Base-by-base conservation (phyloP, 1,284 basidiomycete species). In the Vanrija sp. region DNA sequence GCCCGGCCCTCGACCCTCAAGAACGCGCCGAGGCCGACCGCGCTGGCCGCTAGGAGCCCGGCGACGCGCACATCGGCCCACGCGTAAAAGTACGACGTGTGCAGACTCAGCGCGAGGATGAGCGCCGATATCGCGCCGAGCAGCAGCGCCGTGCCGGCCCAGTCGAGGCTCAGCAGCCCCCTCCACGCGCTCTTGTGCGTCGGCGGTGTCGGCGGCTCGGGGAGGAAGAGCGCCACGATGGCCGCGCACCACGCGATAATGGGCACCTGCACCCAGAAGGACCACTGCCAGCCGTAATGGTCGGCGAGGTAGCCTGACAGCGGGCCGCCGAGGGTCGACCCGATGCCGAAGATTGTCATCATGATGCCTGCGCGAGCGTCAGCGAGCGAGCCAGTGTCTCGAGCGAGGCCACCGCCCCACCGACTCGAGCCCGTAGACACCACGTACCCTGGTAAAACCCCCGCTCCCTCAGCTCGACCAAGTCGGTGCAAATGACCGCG, bases 61-160 rank as follows among this genome's bases (percentile, higher is more conserved):
- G 79, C 84, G 45, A 94, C 84, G 20, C 84, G 64, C 2, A 85
- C 83, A 68, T 87, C 77, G 4, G 82, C 80, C 89, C 89, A 94
- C 0, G 84, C 79, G 47, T 89, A 75, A 61, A 89, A 85, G 71
- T 89, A 89, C 0, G 87, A 85, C 3, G 87, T 85, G 72, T 91
- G 89, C 51, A 93, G 78, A 60, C 84, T 88, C 64, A 92, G 81
- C 7, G 84, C 88, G 20, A 92, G 81, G 31, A 95, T 80, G 51
- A 91, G 78, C 49, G 83, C 82, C 24, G 86, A 86, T 46, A 93
- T 84, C 19, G 82, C 80, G 35, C 79, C 76, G 41, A 91, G 85
- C 25, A 95, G 81, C 7, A 88, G 59, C 20, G 64, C 24, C 6
- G 66, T 64, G 6, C 71, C 74, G n/a, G 59, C 43, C 65, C 66